Evolutionary conservation across 495 filamentous ascomycete genomes (phyloP).

Genomic region (Rhypophila decipiens): DNA sequence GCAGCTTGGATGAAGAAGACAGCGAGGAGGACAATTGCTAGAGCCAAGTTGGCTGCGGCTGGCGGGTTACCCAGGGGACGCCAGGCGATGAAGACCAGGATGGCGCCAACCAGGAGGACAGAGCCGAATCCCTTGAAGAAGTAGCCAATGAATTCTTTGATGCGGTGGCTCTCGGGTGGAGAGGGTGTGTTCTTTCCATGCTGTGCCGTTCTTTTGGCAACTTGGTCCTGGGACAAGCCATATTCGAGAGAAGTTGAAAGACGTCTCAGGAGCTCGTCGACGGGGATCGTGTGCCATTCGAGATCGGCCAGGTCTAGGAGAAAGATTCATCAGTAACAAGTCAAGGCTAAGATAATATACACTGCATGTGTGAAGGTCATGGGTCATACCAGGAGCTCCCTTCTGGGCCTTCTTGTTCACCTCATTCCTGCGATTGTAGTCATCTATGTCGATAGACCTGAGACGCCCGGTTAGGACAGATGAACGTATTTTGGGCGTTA

Average conservation of each 20-base stretch:
- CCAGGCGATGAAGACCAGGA: slow-evolving; percentile 35
- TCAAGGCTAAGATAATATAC: not conserved
- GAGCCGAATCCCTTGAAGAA: slow-evolving; percentile 35
- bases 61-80: slow-evolving; percentile 29
- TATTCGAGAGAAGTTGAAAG: slow-evolving; percentile 39
- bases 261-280: slow-evolving; percentile 48
- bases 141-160: slow-evolving; percentile 24
- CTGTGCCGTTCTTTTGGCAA: slow-evolving; percentile 11
- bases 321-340: not conserved
- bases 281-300: slow-evolving; percentile 31
- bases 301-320: slow-evolving; percentile 35
- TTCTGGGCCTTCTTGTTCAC: slow-evolving; percentile 35
- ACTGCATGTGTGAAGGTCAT: not conserved
- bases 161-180: slow-evolving; percentile 18
- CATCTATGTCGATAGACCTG: slow-evolving; percentile 48
- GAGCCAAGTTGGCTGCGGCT: slow-evolving; percentile 23
- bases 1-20: slow-evolving; percentile 29
- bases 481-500: not conserved
- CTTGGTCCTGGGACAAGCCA: slow-evolving; percentile 16
- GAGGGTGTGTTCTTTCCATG: slow-evolving; percentile 20
- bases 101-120: slow-evolving; percentile 27
- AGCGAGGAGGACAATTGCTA: slow-evolving; percentile 30
- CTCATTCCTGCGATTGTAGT: slow-evolving; percentile 37
- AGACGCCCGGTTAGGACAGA: not conserved
- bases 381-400: slow-evolving; percentile 35